phyloP scores from a whole-genome alignment of 495 filamentous ascomycete species.

The Podospora pseudocomata region DNA sequence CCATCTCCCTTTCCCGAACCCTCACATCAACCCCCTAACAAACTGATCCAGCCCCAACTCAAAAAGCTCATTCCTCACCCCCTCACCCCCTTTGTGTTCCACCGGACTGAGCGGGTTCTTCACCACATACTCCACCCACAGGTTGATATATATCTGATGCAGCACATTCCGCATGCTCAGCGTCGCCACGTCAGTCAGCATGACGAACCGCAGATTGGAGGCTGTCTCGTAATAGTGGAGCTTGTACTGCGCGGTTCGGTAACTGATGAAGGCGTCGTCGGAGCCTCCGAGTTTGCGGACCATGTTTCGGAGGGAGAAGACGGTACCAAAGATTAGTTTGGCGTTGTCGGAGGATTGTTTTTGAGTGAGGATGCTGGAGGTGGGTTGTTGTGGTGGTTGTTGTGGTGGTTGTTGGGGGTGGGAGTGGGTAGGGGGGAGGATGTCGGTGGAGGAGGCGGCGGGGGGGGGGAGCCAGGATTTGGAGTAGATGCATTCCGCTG shows the following conservation, averaged over 20 bases:
- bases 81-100: slow-evolving; percentile 82
- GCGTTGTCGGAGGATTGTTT: slow-evolving; percentile 75
- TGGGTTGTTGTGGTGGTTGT: slow-evolving; percentile 26
- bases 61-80: slow-evolving; percentile 92
- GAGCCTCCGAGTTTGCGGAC: slow-evolving; percentile 87
- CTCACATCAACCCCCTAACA: slow-evolving; percentile 54
- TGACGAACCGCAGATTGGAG: slow-evolving; percentile 90
- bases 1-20: not conserved
- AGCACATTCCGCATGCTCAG: slow-evolving; percentile 87
- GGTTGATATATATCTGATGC: slow-evolving; percentile 97
- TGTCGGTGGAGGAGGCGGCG: slow-evolving; percentile 20
- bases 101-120: slow-evolving; percentile 90
- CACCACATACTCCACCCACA: slow-evolving; percentile 95
- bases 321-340: slow-evolving; percentile 93
- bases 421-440: slow-evolving; percentile 30
- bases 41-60: slow-evolving; percentile 89
- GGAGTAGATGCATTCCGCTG: slow-evolving; percentile 95
- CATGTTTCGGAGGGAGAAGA: slow-evolving; percentile 96
- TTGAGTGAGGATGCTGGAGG: slow-evolving; percentile 9
- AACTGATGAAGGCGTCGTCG: slow-evolving; percentile 89
- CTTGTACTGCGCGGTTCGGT: slow-evolving; percentile 90
- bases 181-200: slow-evolving; percentile 88
- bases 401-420: not conserved
- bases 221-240: slow-evolving; percentile 98
- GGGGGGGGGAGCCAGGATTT: slow-evolving; percentile 49